Evolutionary conservation across 441 rosid species (phyloP).

Genomic region (Adansonia madagascariensis): DNA sequence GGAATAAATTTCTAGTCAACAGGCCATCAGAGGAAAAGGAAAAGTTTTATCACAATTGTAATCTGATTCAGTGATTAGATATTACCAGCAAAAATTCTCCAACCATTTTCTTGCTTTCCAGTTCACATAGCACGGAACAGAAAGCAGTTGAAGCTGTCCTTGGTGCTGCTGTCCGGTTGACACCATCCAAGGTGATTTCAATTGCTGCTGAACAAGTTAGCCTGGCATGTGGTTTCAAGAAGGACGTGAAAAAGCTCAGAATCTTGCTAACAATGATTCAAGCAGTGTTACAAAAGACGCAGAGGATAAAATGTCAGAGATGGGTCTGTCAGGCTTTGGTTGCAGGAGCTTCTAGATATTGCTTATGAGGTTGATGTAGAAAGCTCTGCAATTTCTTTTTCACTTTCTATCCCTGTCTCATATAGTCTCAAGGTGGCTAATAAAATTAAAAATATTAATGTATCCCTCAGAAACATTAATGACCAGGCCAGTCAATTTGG

Average conservation of each 20-base stretch:
- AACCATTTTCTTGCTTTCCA: not conserved
- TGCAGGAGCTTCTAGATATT: not conserved
- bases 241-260: not conserved
- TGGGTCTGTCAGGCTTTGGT: not conserved
- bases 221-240: not conserved
- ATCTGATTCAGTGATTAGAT: not conserved
- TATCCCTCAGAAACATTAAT: not conserved
- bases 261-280: not conserved
- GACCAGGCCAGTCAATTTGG: not conserved
- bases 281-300: not conserved
- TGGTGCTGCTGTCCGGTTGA: not conserved
- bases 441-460: too few species aligned
- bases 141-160: not conserved
- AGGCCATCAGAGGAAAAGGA: not conserved
- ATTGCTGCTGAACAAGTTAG: not conserved
- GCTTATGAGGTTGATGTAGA: not conserved
- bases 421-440: not conserved
- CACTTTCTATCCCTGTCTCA: not conserved
- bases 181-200: not conserved
- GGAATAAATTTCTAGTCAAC: too few species aligned
- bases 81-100: not conserved
- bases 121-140: not conserved
- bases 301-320: not conserved
- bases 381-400: not conserved
- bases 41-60: not conserved